A percentile compares a stretch with the other conserved stretches of the same genome.
Evolutionary conservation across 2,329 filamentous ascomycete genomes (phyloP).

Genomic region (Plectosphaerella plurivora): DNA sequence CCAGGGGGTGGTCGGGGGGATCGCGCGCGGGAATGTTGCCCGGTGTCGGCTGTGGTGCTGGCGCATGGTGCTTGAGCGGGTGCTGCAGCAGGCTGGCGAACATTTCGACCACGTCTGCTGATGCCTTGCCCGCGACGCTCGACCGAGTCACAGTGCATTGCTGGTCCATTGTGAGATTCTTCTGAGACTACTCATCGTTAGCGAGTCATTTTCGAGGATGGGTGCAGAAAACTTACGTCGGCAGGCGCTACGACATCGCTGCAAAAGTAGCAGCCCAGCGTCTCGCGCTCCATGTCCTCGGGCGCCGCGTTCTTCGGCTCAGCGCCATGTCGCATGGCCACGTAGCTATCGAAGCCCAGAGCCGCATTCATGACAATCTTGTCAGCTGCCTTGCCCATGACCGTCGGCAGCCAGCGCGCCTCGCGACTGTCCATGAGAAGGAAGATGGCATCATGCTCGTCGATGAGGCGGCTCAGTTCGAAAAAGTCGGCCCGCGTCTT

Average conservation of each 20-base stretch:
- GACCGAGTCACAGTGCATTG: constrained; percentile 97
- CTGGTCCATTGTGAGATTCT: constrained; percentile 92
- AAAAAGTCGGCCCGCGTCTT: constrained; percentile 72
- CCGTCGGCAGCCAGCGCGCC: constrained; percentile 89
- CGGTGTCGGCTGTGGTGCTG: constrained; percentile 43
- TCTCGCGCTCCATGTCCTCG: constrained; percentile 48
- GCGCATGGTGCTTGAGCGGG: constrained; percentile 61
- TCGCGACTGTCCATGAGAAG: constrained; percentile 96
- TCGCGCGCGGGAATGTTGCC: constrained; percentile 46
- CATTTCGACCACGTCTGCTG: constrained; percentile 84
- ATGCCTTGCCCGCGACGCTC: constrained; percentile 87
- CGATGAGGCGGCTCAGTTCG: constrained; percentile 67
- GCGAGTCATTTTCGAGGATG: not conserved
- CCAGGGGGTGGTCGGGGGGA: constrained; percentile 55
- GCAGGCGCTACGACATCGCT: constrained; percentile 94
- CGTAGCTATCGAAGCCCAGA: constrained; percentile 92
- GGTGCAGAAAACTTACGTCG: constrained; percentile 61
- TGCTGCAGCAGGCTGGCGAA: constrained; percentile 86
- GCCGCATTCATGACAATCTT: constrained; percentile 98
- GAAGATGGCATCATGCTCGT: constrained; percentile 87
- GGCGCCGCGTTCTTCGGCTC: constrained; percentile 33
- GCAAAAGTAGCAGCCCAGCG: constrained; percentile 95
- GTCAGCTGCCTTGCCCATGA: constrained; percentile 88
- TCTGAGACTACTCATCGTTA: constrained; percentile 64
- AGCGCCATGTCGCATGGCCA: constrained; percentile 93